Evolutionary conservation across 1,284 basidiomycete species (phyloP).

Genomic region (Wallemia hederae): DNA sequence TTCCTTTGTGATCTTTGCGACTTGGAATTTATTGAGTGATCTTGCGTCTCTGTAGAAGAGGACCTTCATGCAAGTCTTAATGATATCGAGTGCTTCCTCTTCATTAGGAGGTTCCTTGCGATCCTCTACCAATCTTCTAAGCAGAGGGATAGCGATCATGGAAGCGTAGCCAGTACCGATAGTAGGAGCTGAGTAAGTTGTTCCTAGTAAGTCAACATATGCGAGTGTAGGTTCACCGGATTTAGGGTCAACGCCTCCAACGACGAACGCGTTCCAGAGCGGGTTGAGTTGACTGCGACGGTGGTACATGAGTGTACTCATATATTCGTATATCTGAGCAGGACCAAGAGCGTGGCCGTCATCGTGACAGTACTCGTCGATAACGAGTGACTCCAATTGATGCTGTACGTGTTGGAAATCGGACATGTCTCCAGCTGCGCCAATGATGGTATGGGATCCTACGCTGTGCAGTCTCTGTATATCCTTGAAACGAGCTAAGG

Average conservation of each 20-base stretch:
- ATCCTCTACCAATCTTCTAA: conserved; percentile 70
- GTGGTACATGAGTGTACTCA: conserved; percentile 70
- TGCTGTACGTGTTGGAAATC: conserved; percentile 86
- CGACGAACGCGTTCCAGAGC: conserved; percentile 78
- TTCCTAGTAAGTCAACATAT: conserved; percentile 88
- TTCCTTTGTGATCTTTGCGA: conserved; percentile 53
- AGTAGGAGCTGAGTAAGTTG: conserved; percentile 77
- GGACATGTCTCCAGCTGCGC: conserved; percentile 84
- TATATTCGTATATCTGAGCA: conserved; percentile 71
- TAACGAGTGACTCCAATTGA: conserved; percentile 24
- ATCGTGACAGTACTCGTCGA: conserved; percentile 45
- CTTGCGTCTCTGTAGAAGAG: conserved; percentile 91
- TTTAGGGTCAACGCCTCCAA: conserved; percentile 68
- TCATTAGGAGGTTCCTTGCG: conserved; percentile 42
- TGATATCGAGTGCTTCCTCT: conserved; percentile 44
- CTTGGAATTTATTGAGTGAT: conserved; percentile 91
- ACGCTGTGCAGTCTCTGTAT: conserved; percentile 61
- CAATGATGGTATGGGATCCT: conserved; percentile 58
- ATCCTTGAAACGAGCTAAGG: conserved; percentile 87
- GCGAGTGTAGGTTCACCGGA: neutral
- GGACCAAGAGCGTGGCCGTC: conserved; percentile 70
- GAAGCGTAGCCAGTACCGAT: conserved; percentile 91
- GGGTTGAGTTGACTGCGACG: conserved; percentile 71
- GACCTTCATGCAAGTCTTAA: conserved; percentile 73
- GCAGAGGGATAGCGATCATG: conserved; percentile 72